Conservation (phyloP, 2,329 filamentous ascomycete species). For the Fusarium tanahbumbuense region DNA sequence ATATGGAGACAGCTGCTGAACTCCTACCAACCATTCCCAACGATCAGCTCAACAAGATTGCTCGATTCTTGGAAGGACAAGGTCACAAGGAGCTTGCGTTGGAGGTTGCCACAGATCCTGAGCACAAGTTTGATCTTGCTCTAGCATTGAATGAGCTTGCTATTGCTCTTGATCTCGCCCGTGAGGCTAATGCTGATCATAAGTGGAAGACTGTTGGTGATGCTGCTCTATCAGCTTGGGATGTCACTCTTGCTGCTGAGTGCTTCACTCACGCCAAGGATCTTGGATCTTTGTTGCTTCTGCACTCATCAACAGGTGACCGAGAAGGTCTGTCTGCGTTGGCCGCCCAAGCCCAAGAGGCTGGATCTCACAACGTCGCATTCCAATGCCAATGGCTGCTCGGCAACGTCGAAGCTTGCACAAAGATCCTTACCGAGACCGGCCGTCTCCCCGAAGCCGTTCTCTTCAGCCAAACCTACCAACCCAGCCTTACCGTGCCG, state of each 20-base stretch:
- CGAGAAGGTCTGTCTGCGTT: slow-evolving; percentile 78
- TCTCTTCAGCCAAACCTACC: slow-evolving; percentile 94
- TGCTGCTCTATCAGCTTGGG: slow-evolving; percentile 86
- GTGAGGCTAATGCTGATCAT: slow-evolving; percentile 87
- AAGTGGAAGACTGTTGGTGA: slow-evolving; percentile 99
- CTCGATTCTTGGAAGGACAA: slow-evolving; percentile 95
- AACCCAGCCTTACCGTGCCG: slow-evolving; percentile 77
- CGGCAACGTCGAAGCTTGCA: slow-evolving; percentile 83
- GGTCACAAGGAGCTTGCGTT: slow-evolving; percentile 96
- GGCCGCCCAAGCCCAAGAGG: slow-evolving; percentile 78
- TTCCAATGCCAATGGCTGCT: slow-evolving; percentile 92
- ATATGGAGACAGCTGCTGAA: slow-evolving; percentile 91
- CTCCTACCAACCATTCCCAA: slow-evolving; percentile 84
- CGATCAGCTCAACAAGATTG: slow-evolving; percentile 98
- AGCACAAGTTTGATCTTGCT: slow-evolving; percentile 96
- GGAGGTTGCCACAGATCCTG: slow-evolving; percentile 91
- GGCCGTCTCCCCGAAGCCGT: slow-evolving; percentile 86
- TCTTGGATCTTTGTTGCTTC: slow-evolving; percentile 85
- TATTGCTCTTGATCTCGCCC: slow-evolving; percentile 86
- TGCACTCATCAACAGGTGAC: slow-evolving; percentile 89
- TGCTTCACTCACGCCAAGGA: slow-evolving; percentile 94
- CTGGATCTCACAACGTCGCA: slow-evolving; percentile 89
- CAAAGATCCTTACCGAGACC: slow-evolving; percentile 82
- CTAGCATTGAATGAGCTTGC: slow-evolving; percentile 84
- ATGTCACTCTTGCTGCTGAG: slow-evolving; percentile 87